Evolutionary conservation across 306 rosid species (phyloP).

Genomic region (Spatholobus suberectus): DNA sequence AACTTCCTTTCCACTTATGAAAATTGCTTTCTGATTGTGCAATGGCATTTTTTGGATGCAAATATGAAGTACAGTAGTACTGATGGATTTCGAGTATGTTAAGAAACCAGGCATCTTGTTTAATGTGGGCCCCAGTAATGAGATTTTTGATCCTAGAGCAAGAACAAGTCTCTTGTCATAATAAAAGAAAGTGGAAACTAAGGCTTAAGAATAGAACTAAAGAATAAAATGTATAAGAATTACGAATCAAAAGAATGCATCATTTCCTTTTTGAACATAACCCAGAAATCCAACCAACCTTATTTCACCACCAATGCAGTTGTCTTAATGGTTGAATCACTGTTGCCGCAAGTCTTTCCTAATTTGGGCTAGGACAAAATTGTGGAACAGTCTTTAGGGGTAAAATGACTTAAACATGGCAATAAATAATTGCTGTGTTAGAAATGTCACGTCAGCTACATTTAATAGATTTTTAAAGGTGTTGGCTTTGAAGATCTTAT

Average conservation of each 20-base stretch:
- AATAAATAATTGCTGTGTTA: too few relatives aligned
- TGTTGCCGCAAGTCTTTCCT: not conserved
- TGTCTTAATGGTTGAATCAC: too few relatives aligned
- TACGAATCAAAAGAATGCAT: too few relatives aligned
- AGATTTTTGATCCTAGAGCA: not conserved
- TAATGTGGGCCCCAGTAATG: not conserved
- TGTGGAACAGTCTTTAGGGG: not conserved
- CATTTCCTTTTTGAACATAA: not conserved
- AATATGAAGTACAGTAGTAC: not conserved
- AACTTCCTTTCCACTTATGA: not conserved
- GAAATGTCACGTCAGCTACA: not conserved
- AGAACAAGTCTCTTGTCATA: not conserved
- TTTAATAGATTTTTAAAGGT: not conserved
- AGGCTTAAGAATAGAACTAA: not conserved
- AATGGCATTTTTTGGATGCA: not conserved
- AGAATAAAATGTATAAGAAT: not conserved
- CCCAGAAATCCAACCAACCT: not conserved
- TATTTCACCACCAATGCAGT: not conserved
- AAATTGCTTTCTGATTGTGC: not conserved
- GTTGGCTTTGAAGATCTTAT: not conserved
- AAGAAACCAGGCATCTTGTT: not conserved
- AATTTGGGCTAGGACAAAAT: not conserved
- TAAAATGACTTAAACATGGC: not conserved
- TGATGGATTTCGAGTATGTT: not conserved
- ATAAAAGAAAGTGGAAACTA: not conserved